phyloP scores from a whole-genome alignment of 2,329 filamentous ascomycete species.

The Magnaporthiopsis incrustans region DNA sequence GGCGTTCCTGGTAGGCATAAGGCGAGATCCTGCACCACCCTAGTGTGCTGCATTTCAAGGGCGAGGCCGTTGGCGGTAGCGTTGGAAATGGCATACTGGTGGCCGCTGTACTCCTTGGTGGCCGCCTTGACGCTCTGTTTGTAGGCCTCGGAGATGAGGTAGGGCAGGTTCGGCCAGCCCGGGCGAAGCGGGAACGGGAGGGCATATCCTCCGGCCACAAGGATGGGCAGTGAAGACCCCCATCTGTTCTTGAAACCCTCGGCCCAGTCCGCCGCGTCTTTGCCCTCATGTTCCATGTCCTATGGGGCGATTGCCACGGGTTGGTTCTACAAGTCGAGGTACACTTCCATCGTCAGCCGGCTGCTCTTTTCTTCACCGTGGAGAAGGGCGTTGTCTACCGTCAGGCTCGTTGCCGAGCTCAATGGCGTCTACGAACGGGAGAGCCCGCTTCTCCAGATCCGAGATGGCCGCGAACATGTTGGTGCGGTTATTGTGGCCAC shows the following conservation, averaged over 20 bases:
- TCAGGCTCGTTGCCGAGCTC: conserved; percentile 52
- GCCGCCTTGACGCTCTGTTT: conserved; percentile 23
- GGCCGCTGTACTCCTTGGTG: conserved; percentile 29
- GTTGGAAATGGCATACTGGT: conserved; percentile 38
- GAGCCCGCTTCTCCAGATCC: conserved; percentile 19
- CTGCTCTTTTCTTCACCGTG: too few species aligned
- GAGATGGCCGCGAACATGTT: conserved; percentile 47
- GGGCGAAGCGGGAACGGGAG: too few species aligned
- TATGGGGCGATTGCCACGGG: conserved; percentile 29
- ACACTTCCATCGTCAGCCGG: conserved; percentile 15
- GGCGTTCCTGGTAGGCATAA: conserved; percentile 31
- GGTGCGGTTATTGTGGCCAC: conserved; percentile 41
- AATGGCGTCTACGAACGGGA: conserved; percentile 30
- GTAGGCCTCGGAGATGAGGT: conserved; percentile 17
- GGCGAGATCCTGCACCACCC: conserved; percentile 30
- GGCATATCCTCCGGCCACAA: too few species aligned
- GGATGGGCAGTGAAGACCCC: too few species aligned
- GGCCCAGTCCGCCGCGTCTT: conserved; percentile 31
- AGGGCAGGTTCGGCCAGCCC: too few species aligned
- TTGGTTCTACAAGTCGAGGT: conserved; percentile 26
- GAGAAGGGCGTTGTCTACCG: too few species aligned
- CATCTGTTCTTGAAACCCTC: conserved; percentile 10
- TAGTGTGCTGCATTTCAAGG: conserved; percentile 35
- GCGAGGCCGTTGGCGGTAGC: conserved; percentile 36
- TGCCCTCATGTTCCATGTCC: conserved; percentile 27